These are phyloP conservation scores for Calonectria hawksworthii DNA, from an alignment of 2,329 filamentous ascomycete species.

Conservation along the genomic window DNA sequence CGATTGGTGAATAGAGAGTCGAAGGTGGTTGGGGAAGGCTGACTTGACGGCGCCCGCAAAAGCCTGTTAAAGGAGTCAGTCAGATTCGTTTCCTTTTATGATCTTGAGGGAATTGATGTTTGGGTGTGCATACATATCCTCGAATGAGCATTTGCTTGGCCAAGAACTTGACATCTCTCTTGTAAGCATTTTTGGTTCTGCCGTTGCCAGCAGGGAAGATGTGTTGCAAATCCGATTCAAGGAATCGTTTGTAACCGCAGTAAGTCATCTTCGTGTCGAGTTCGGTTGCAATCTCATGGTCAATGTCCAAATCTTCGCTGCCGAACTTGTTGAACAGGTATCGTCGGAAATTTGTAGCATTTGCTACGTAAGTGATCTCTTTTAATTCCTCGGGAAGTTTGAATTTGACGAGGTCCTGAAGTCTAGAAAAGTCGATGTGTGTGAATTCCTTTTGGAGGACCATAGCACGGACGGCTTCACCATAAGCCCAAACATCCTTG, in stretches of 20 bases:
- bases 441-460: constrained; percentile 53
- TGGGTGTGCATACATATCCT: constrained; percentile 25
- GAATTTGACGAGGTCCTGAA: constrained; percentile 60
- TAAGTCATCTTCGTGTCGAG: constrained; percentile 49
- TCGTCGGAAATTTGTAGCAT: constrained; percentile 48
- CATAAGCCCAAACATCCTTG: constrained; percentile 63
- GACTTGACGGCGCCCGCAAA: constrained; percentile 47
- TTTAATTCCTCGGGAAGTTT: constrained; percentile 54
- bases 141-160: constrained; percentile 51
- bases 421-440: constrained; percentile 60
- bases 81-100: background rate
- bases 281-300: constrained; percentile 46
- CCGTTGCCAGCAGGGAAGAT: constrained; percentile 42
- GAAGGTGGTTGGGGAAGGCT: constrained; percentile 43
- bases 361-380: constrained; percentile 56
- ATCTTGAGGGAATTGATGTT: background rate
- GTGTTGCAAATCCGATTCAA: constrained; percentile 47
- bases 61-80: constrained; percentile 32
- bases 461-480: constrained; percentile 58
- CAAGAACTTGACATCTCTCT: constrained; percentile 44
- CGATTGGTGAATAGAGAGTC: constrained; percentile 49
- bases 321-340: constrained; percentile 44
- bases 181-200: constrained; percentile 39
- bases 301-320: constrained; percentile 43
- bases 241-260: constrained; percentile 46